A percentile compares a stretch with the other conserved stretches of the same genome.
Evolutionary conservation across 768 basidiomycete genomes (phyloP).

Genomic region (Galerina sulciceps): DNA sequence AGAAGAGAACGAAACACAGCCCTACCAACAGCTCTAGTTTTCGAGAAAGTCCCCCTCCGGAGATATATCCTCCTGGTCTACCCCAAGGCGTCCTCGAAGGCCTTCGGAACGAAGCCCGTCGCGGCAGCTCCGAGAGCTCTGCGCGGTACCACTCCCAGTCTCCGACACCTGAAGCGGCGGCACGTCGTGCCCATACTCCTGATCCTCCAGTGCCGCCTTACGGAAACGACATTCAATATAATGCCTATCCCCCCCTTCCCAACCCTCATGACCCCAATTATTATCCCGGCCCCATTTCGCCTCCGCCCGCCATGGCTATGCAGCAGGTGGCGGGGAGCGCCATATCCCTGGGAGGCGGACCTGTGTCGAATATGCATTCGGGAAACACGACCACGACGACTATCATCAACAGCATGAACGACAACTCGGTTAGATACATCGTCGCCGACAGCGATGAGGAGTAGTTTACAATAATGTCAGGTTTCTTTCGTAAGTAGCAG

Average conservation of each 20-base stretch:
- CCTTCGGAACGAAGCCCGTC: neutral
- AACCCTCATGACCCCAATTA: too few species aligned
- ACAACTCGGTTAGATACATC: too few species aligned
- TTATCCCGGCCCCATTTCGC: neutral
- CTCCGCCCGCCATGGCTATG: neutral
- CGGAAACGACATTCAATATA: neutral
- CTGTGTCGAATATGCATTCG: neutral
- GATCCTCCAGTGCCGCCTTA: neutral
- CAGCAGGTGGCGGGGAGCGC: constrained; percentile 2
- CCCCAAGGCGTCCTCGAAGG: neutral
- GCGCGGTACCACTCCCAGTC: neutral
- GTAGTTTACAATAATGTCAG: too few species aligned
- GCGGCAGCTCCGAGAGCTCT: neutral
- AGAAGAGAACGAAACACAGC: neutral
- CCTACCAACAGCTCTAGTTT: neutral
- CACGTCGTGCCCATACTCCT: neutral
- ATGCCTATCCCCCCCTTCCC: neutral
- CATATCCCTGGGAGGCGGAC: constrained; percentile 11
- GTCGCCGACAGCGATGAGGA: too few species aligned
- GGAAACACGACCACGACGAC: constrained; percentile 1
- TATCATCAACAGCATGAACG: too few species aligned
- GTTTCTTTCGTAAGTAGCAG: too few species aligned
- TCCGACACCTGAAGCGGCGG: neutral
- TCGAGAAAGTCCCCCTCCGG: too few species aligned
- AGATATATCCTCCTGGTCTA: too few species aligned